Evolutionary conservation across 345 rosid species (phyloP).

Genomic region (Arabidopsis thaliana): DNA sequence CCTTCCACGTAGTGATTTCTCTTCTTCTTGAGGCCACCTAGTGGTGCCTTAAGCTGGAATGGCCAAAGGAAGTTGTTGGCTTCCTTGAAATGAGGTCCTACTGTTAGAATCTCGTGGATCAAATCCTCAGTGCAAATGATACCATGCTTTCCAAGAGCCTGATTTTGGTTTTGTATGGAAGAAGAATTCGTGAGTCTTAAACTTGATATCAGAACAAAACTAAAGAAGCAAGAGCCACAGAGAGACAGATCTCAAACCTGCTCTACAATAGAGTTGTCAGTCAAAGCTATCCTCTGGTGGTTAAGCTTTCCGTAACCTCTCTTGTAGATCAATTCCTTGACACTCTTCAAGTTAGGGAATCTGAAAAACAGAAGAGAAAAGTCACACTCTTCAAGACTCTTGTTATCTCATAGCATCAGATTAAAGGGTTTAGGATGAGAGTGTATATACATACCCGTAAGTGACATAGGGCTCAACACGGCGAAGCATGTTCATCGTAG

Average conservation of each 20-base stretch:
- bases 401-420: background rate
- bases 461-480: conserved; percentile 96
- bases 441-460: conserved; percentile 60
- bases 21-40: conserved; percentile 87
- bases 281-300: conserved; percentile 76
- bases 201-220: background rate
- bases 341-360: conserved; percentile 93
- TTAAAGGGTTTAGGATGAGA: no score
- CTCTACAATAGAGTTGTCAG: conserved; percentile 78
- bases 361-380: conserved; percentile 39
- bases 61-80: conserved; percentile 96
- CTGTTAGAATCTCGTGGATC: conserved; percentile 85
- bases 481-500: conserved; percentile 91
- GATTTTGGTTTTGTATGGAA: background rate
- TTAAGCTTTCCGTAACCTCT: conserved; percentile 87
- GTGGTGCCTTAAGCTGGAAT: conserved; percentile 90
- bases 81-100: conserved; percentile 95
- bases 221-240: background rate
- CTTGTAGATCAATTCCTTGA: conserved; percentile 83
- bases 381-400: background rate
- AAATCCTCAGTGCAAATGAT: conserved; percentile 82
- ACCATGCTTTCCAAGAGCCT: conserved; percentile 76
- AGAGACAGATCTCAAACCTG: conserved; percentile 49
- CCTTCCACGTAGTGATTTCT: conserved; percentile 98
- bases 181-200: background rate